Evolutionary conservation across 2,329 filamentous ascomycete species (phyloP).

Genomic region (Diaporthe sp.): DNA sequence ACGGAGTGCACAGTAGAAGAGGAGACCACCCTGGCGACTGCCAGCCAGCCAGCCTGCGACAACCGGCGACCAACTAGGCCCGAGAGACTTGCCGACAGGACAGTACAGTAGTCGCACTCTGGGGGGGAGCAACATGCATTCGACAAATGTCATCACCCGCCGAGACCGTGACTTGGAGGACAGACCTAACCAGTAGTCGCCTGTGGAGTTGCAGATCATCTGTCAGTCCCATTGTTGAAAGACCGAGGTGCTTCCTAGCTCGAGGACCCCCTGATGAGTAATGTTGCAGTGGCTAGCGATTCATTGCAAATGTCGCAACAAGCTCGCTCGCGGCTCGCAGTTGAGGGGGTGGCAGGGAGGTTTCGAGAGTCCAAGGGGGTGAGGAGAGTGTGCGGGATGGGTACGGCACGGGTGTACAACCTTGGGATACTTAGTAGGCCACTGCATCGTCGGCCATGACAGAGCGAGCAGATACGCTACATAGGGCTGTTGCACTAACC

Average conservation of each 20-base stretch:
- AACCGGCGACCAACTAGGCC: not conserved
- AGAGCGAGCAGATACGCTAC: not conserved
- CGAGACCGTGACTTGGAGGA: not conserved
- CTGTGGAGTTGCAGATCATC: slow-evolving; percentile 32
- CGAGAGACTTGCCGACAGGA: slow-evolving; percentile 17
- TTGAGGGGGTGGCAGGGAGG: not conserved
- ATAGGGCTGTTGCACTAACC: not conserved
- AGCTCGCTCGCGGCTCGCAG: not conserved
- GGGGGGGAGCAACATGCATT: not conserved
- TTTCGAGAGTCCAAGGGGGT: not conserved
- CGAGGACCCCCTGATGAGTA: slow-evolving; percentile 25
- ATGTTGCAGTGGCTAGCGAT: slow-evolving; percentile 26
- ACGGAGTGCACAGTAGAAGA: not conserved
- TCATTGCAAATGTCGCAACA: slow-evolving; percentile 29
- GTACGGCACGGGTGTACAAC: not conserved
- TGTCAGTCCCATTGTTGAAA: slow-evolving; percentile 24
- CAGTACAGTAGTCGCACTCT: not conserved
- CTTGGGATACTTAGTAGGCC: not conserved
- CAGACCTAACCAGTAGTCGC: slow-evolving; percentile 13
- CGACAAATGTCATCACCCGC: slow-evolving; percentile 21
- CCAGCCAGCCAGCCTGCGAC: slow-evolving; percentile 8
- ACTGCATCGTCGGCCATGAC: not conserved
- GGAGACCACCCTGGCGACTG: not conserved
- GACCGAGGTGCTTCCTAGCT: slow-evolving; percentile 30
- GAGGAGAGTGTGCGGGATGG: not conserved